Evolutionary conservation across 75 land plant genomes (phyloP), one percentile per base, ranked within the genome.

Genomic region (Sequoia sempervirens): DNA sequence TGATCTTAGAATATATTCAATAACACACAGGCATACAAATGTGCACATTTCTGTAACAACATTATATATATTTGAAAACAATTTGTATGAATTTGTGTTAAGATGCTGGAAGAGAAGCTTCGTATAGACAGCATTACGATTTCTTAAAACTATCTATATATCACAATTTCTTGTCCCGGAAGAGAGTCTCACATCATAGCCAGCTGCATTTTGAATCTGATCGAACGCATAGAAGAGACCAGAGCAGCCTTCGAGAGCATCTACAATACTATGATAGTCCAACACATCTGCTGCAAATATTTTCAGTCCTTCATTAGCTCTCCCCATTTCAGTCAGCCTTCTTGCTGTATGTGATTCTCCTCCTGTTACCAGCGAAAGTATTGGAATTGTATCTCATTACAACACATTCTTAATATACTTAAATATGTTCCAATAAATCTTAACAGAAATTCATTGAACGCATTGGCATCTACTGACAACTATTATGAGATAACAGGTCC

Each of bases 221-320:
- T 90, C 88, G 43, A 90, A 80, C 32, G 82, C 81, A 81, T 86
- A 88, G 84, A 95, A 92, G 54, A 95, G 85, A 38, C 84, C 95
- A 80, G 53, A 72, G 56, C 93, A 95, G 37, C 92, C 93, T 84
- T 88, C 87, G 70, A 92, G 56, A 84, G 92, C 91, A 15, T 86
- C 90, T 58, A 85, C 70, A 78, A 95, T 88, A 84, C 92, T 93
- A 11, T 88, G 86, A 66, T 93, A 95, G 85, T 92, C 95, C 80
- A 95, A 80, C 83, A 89, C 70, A 81, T 95, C 95, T 11, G 85
- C 89, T 26, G 47, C 38, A 64, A 92, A 88, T 30, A 90, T 84
- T 83, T 75, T 61, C 83, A 95, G 75, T 53, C 84, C 84, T 43
- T 83, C 83, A 38, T 87, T 87, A 61, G 83, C 84, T 45, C 73